Evolutionary conservation across 2,329 filamentous ascomycete species (phyloP).

Genomic region (Fusarium sp.): DNA sequence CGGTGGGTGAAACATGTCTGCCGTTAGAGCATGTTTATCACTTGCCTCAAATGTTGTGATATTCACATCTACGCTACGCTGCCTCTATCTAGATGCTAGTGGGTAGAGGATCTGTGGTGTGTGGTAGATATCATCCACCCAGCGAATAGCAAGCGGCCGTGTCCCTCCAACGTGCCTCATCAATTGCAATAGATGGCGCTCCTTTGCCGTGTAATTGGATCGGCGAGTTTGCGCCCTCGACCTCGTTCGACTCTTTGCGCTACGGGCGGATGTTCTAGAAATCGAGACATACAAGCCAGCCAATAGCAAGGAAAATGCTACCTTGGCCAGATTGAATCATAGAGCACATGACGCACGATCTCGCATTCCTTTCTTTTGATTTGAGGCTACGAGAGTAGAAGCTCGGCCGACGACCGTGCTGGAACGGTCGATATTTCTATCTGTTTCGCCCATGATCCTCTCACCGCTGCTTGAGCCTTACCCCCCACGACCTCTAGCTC

Average conservation of each 20-base stretch:
- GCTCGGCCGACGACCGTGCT: constrained; percentile 38
- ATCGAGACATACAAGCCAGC: constrained; percentile 42
- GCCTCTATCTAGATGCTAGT: constrained; percentile 41
- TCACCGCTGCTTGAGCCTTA: constrained; percentile 45
- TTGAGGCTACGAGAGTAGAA: constrained; percentile 33
- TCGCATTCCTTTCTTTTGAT: constrained; percentile 42
- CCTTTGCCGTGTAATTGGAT: constrained; percentile 35
- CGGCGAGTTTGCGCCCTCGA: constrained; percentile 32
- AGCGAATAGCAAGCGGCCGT: constrained; percentile 38
- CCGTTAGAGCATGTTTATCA: constrained; percentile 25
- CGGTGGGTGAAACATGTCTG: constrained; percentile 24
- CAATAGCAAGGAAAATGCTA: constrained; percentile 42
- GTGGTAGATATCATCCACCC: constrained; percentile 35
- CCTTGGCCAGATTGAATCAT: constrained; percentile 35
- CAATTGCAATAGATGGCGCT: constrained; percentile 22
- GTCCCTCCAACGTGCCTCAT: constrained; percentile 35
- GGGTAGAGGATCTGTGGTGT: constrained; percentile 36
- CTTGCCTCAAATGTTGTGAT: constrained; percentile 32
- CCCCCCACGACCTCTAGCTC: constrained; percentile 31
- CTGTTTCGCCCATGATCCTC: constrained; percentile 37
- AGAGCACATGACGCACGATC: constrained; percentile 44
- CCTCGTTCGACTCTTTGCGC: constrained; percentile 46
- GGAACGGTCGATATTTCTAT: constrained; percentile 33
- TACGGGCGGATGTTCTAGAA: constrained; percentile 54
- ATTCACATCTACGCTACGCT: constrained; percentile 29